Conservation (phyloP, 1,284 basidiomycete genomes). For the Malassezia nana region DNA sequence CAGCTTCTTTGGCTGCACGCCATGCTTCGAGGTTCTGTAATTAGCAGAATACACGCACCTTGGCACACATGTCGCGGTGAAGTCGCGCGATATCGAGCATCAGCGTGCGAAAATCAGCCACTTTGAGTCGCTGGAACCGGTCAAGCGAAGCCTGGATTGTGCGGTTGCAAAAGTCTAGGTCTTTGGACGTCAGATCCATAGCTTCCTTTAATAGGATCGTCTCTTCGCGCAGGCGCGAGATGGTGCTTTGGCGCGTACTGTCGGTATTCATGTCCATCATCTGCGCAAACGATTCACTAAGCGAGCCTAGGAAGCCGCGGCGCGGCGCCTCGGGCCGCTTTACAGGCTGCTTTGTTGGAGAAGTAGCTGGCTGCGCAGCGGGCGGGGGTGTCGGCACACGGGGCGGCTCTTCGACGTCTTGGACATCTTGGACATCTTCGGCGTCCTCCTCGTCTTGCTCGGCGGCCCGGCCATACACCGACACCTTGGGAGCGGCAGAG, state of each 20-base stretch:
- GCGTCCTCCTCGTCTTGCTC: conserved; percentile 14
- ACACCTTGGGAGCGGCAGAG: conserved; percentile 15
- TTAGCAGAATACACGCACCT: conserved; percentile 54
- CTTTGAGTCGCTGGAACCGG: conserved; percentile 95
- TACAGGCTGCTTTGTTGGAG: neutral
- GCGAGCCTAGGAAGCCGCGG: conserved; percentile 71
- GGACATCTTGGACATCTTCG: too few species aligned
- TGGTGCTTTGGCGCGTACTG: conserved; percentile 78
- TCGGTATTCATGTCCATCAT: conserved; percentile 99
- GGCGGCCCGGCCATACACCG: conserved; percentile 21
- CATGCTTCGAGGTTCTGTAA: conserved; percentile 1
- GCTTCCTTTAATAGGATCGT: conserved; percentile 55
- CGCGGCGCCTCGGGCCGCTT: conserved; percentile 11
- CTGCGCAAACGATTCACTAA: conserved; percentile 86
- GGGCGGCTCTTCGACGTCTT: neutral
- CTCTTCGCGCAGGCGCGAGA: conserved; percentile 83
- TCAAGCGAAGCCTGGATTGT: conserved; percentile 97
- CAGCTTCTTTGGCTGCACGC: neutral
- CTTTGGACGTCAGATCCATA: conserved; percentile 29
- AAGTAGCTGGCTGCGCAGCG: neutral
- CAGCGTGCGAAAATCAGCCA: conserved; percentile 87
- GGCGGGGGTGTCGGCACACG: neutral
- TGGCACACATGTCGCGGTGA: conserved; percentile 89
- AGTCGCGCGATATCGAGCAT: conserved; percentile 75
- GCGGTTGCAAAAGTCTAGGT: conserved; percentile 86